These are phyloP conservation scores for Fistulinella prunicolor DNA, from an alignment of 768 basidiomycete genomes.

Conservation along the genomic window DNA sequence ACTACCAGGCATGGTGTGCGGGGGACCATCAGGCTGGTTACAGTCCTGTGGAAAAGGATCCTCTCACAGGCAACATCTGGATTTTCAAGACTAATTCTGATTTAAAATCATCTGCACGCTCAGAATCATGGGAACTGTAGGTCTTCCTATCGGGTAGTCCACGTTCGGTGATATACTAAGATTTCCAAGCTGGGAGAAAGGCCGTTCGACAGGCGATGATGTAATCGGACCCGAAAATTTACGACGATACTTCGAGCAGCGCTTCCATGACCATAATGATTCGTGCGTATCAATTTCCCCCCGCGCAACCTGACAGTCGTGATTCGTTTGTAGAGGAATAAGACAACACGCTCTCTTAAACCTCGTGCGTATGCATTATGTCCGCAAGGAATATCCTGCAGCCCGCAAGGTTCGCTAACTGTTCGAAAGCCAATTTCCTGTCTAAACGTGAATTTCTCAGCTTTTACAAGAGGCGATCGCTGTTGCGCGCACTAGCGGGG, in stretches of 20 bases:
- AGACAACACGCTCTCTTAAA: conserved; percentile 80
- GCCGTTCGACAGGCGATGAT: conserved; percentile 63
- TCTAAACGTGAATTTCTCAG: conserved; percentile 36
- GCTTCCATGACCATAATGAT: conserved; percentile 75
- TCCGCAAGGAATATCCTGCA: conserved; percentile 62
- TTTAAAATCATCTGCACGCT: conserved; percentile 61
- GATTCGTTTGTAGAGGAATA: conserved; percentile 49
- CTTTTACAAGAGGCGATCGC: conserved; percentile 73
- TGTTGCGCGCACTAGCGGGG: conserved; percentile 69
- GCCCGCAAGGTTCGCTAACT: conserved; percentile 54
- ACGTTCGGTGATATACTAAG: not conserved
- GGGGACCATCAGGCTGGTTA: conserved; percentile 51
- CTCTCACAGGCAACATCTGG: conserved; percentile 45
- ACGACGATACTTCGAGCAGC: conserved; percentile 80
- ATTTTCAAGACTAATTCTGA: conserved; percentile 66
- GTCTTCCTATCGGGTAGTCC: conserved; percentile 16
- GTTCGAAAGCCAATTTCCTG: not conserved
- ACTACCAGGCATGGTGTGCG: conserved; percentile 63
- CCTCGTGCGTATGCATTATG: conserved; percentile 74
- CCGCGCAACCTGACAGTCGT: not conserved
- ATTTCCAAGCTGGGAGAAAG: conserved; percentile 60
- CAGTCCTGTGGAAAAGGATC: conserved; percentile 48
- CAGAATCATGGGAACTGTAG: conserved; percentile 59
- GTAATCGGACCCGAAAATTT: conserved; percentile 67
- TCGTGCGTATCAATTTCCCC: conserved; percentile 51